Base-by-base conservation (phyloP, 306 rosid species). In the Pyrus pyrifolia region DNA sequence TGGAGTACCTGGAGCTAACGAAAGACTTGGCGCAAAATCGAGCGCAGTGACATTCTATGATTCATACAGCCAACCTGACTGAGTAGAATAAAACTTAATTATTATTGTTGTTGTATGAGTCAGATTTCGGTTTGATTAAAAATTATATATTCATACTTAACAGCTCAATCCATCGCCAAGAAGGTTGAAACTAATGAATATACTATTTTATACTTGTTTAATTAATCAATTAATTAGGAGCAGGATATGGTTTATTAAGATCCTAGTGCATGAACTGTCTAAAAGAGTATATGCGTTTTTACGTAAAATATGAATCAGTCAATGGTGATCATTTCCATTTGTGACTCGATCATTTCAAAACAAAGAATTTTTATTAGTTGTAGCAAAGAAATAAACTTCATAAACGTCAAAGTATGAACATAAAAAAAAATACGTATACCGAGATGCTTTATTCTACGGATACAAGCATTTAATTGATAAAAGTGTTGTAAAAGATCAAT, bases 21-120 rank as follows among this genome's bases (percentile, higher is more conserved):
- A 35, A 35, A 35, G 2, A 0, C 0, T 35, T 6, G 38, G 2
- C 38, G 2, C 8, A 35, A 35, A 35, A 35, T 35, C 8, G 0
- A 35, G 8, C 8, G 8, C 8, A 35, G 0, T 35, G 0, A 35
- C 2, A 1, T 35, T 33, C 2, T 35, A 35, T 1, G 0, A 35
- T 35, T 35, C 8, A 35, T 35, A 35, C 40, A 35, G 0, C 8
- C 2, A 1, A 35, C 40, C 8, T 0, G 0, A 35, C 40, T 0
- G 2, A 35, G 8, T 35, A 0, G 2, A 35, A 6, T 35, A 35
- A 35, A 6, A 6, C 8, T 38, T 1, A 38, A 38, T 38, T 38
- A 38, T 6, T 38, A 38, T 38, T 38, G 42, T 38, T 7, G 10
- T 38, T 38, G 42, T 38, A 58, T 4, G 62, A 58, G 5, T 21